phyloP scores from a whole-genome alignment of 192 early-diverging fungal species.

The Helicostylum pulchrum region DNA sequence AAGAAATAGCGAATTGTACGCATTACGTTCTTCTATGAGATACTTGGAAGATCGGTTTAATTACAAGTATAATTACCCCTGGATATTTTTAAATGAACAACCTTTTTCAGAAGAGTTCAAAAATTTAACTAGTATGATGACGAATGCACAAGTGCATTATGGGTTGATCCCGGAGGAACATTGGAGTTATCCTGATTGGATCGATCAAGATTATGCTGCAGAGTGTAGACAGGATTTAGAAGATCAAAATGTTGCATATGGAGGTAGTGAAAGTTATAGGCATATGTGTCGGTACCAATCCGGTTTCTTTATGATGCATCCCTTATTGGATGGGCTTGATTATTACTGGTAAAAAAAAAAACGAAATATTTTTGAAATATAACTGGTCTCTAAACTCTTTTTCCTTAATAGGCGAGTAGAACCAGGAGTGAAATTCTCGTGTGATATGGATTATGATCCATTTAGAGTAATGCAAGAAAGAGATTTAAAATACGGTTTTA shows the following conservation, averaged over 20 bases:
- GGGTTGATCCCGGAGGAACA: conserved; percentile 61
- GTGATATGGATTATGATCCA: conserved; percentile 85
- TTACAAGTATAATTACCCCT: conserved; percentile 66
- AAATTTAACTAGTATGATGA: conserved; percentile 41
- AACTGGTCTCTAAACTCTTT: neutral
- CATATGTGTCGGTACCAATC: conserved; percentile 79
- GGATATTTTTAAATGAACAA: conserved; percentile 77
- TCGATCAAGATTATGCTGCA: conserved; percentile 58
- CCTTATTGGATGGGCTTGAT: conserved; percentile 62
- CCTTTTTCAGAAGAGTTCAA: conserved; percentile 65
- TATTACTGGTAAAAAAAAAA: conserved; percentile 68
- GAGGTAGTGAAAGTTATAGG: conserved; percentile 64
- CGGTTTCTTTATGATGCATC: conserved; percentile 78
- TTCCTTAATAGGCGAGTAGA: conserved; percentile 59
- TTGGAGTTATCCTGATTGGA: conserved; percentile 81
- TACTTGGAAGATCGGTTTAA: conserved; percentile 67
- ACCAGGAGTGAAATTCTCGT: conserved; percentile 78
- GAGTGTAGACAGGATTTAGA: conserved; percentile 54
- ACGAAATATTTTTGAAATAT: neutral
- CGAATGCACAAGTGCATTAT: conserved; percentile 52
- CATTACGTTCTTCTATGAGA: conserved; percentile 58
- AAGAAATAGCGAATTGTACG: conserved; percentile 67
- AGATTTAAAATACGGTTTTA: conserved; percentile 79
- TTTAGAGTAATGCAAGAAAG: conserved; percentile 76
- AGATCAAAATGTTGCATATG: conserved; percentile 53